These are phyloP conservation scores for Trichothecium sympodiale DNA, from an alignment of 2,329 filamentous ascomycete species.

Conservation along the genomic window DNA sequence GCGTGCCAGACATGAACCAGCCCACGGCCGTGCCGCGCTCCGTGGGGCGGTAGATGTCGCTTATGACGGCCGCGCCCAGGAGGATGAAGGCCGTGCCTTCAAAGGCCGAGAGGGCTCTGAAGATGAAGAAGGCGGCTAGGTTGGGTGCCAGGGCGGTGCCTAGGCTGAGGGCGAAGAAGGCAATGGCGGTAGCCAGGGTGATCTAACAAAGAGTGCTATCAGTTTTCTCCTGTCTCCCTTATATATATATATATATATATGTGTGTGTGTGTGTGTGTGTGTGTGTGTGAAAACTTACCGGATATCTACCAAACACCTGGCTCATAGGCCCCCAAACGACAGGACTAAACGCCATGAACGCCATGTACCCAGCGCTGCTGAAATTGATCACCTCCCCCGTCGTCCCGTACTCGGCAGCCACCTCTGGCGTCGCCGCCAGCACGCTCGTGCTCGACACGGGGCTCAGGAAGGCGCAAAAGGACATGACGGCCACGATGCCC, in stretches of 20 bases:
- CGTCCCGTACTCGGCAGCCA: conserved; percentile 53
- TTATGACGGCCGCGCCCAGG: conserved; percentile 47
- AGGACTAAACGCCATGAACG: conserved; percentile 61
- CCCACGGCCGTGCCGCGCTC: conserved; percentile 62
- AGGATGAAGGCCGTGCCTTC: conserved; percentile 66
- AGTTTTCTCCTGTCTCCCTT: no score
- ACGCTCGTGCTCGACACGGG: conserved; percentile 67
- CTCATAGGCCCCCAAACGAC: conserved; percentile 65
- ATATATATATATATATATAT: no score
- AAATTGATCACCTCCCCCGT: conserved; percentile 61
- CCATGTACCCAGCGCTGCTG: conserved; percentile 64
- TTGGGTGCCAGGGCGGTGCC: conserved; percentile 64
- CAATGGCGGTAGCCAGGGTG: conserved; percentile 42
- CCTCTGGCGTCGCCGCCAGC: conserved; percentile 62
- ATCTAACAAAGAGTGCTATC: conserved; percentile 10
- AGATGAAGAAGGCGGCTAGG: conserved; percentile 60
- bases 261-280: no score
- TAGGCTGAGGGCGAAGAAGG: conserved; percentile 60
- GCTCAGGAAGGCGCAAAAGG: conserved; percentile 65
- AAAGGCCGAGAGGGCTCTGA: conserved; percentile 63
- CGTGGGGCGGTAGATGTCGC: conserved; percentile 52
- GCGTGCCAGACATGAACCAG: conserved; percentile 61
- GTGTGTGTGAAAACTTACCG: conserved; percentile 26
- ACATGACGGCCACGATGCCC: conserved; percentile 56
- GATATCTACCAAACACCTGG: conserved; percentile 49